Evolutionary conservation across 306 rosid genomes (phyloP), one percentile per base, ranked within the genome.

Genomic region (Abrus pulchellus): DNA sequence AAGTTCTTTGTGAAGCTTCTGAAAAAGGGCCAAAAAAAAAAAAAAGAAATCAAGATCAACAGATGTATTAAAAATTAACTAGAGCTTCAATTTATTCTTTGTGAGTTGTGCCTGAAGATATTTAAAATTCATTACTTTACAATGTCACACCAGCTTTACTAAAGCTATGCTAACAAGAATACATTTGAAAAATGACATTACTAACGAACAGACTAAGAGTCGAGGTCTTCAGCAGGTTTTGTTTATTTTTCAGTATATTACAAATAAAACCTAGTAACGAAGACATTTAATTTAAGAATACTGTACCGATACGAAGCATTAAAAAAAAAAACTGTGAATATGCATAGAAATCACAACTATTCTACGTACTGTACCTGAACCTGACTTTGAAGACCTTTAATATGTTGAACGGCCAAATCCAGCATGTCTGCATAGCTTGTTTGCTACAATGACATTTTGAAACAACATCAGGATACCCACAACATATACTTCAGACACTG

Each of bases 361-460:
- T 56, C n/a, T 9, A 50, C 29, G 41, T 12, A 47, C 34, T 27
- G 36, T 64, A 93, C 99, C 99, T 93, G 91, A 76, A 95, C 93
- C 82, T 95, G 94, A 88, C 76, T 79, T 85, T 93, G 99, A 77
- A 95, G 98, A 62, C 98, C 99, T 81, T 90, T 95, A 81, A 95
- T 95, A 68, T 95, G 99, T 73, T 95, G 97, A 83, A 95, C 99
- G 3, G 99, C 99, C 80, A 95, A 85, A 85, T 95, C 98, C 71
- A 95, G 88, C 99, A 95, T 95, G 89, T 95, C 99, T 20, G 99
- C 66, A 75, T 95, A 95, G 90, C 99, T 93, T 69, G 99, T 95
- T 95, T 95, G 98, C 99, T 95, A 89, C 82, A 85, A 72, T 52
- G 33, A 76, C 61, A 82, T 47, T 53, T 50, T 2, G 4, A 63